Evolutionary conservation across 805 yeast genomes (phyloP), one percentile per base, ranked within the genome.

Genomic region (Torulaspora indica): DNA sequence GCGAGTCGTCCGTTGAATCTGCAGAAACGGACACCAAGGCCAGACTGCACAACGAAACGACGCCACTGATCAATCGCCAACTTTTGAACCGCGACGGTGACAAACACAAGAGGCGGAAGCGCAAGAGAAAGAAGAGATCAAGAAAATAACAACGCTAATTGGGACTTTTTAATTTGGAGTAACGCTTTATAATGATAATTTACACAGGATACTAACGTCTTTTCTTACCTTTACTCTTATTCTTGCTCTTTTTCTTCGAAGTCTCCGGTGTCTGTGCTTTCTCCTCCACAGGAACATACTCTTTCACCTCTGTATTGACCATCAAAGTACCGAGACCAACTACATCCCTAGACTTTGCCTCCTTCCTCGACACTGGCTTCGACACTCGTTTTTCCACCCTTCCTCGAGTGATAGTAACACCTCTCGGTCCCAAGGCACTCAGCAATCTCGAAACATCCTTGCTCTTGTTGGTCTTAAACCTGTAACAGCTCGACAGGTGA

Each of bases 361-460:
- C 41, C 25, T 45, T 45, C 29, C 36, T 37, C n/a, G n/a, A n/a
- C n/a, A n/a, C n/a, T n/a, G n/a, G n/a, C 17, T 44, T 43, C 23
- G 28, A 20, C 13, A 38, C 47, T 22, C 41, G 43, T 45, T 53
- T 59, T 42, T 54, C 61, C 15, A 63, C 49, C 42, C 49, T 55
- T 3, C 54, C 54, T n/a, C 55, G 51, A 14, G 51, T 48, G 9
- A 62, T 48, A 12, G 65, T 49, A 40, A 81, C 82, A 3, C 81
- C 81, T 42, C 73, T 68, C 4, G 89, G 89, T 0, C 95, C 95
- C 38, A 88, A 58, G 5, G 85, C 83, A 38, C 85, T 76, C 60
- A 85, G 67, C 17, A 88, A 58, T 52, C 90, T 75, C 18, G 86
- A 79, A 35, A 89, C 75, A 61, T 88, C 95, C 60, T 87, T 86